Evolutionary conservation across 2,329 filamentous ascomycete genomes (phyloP), one percentile per base, ranked within the genome.

Genomic region (Aspergillus ruber): DNA sequence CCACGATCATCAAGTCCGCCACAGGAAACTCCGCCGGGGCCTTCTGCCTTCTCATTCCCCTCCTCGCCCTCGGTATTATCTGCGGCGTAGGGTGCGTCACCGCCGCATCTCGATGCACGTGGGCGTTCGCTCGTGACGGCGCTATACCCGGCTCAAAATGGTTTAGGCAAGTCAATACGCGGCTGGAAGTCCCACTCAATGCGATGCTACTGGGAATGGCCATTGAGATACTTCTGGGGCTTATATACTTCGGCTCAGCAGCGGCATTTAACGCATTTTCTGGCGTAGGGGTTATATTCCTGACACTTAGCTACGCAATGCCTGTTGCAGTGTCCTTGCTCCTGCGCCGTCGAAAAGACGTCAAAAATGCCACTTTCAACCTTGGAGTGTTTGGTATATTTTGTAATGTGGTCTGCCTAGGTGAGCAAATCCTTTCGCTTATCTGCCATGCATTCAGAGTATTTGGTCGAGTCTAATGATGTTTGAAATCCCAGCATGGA

Each of bases 191-290:
- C 46, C 86, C 86, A 0, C 68, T 90, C 3, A 80, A 74, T 72
- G 84, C 81, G 0, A 73, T 89, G 4, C 69, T 80, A 4, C 72
- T 89, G 2, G 86, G 83, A 0, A 83, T 83, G 0, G 61, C 74
- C 0, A 78, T 89, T 43, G 82, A 86, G 62, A 84, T 81, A 56
- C 68, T 88, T 15, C 75, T 89, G 0, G 85, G 85, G 0, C 75
- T 85, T 50, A 88, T 89, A 63, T 88, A 86, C 70, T 86, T 89
- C 54, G 86, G 85, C 18, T 85, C 81, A 2, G 77, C 79, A 0
- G 82, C 83, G 0, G 85, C 85, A 0, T 89, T 88, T 71, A 84
- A 83, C 70, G 82, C 80, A n/a, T 88, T 88, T 64, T 88, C 85
- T 0, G 84, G 84, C 36, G 84, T 87, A 0, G 85, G 84, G 1